Evolutionary conservation across 2,329 filamentous ascomycete genomes (phyloP), one percentile per base, ranked within the genome.

Genomic region (Talaromyces sp.): DNA sequence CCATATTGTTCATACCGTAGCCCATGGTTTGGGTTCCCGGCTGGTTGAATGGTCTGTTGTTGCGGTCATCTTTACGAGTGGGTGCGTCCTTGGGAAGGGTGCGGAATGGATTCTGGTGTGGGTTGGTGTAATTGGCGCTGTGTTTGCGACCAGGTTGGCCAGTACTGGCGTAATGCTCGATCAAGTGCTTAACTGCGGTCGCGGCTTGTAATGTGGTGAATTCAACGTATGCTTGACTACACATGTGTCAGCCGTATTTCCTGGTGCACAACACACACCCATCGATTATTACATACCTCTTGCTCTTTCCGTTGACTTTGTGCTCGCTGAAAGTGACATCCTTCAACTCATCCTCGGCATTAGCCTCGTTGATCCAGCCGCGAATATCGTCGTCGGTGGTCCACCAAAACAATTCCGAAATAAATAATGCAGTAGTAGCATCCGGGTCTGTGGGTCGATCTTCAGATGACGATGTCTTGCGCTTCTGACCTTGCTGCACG

Each of bases 271-370:
- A 24, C 16, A 16, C 11, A 33, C 2, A 24, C 24, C n/a, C 24
- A 1, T 52, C 8, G 8, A 52, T 11, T 27, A 10, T 14, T 22
- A 78, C 88, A 68, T 84, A 96, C 93, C 95, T 94, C 82, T 98
- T 97, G 79, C 92, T 97, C 81, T 99, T 99, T 71, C 95, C 95
- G 71, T 99, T 99, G 57, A 98, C 93, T 76, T 99, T 99, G 79
- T 98, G 95, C 77, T 99, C 95, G 72, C 92, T 97, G 77, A 98
- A 99, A 0, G 93, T 97, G 60, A 99, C 87, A 67, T 98, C 95
- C 72, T 91, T 93, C 19, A 98, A 81, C 72, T 97, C 92, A 54
- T 89, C 85, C 76, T 98, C 95, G 70, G 88, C 91, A 2, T 85
- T 86, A n/a, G 90, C 91, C 69, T 91, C 85, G 69, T 88, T 88